Evolutionary conservation across 176 grass and related monocot genomes (phyloP), one percentile per base, ranked within the genome.

Genomic region (Raddia distichophylla): DNA sequence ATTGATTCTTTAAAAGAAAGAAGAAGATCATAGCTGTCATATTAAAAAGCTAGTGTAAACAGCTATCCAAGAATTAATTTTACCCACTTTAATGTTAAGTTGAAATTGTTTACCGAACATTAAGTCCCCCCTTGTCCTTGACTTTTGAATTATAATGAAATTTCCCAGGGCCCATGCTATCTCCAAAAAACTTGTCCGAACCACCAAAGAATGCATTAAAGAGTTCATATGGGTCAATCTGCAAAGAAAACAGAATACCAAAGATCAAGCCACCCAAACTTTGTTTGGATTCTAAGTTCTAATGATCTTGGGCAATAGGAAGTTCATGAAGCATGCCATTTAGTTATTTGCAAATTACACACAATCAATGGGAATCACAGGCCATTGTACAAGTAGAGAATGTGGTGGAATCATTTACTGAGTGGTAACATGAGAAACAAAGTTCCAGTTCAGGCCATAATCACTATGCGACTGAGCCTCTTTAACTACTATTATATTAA

Each of bases 1-100:
- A 98, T 85, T 67, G 95, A 89, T 94, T 94, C 95, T 91, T 98
- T 90, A 91, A 98, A 98, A 82, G 90, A 90, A 83, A 98, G 77
- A 81, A 73, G 63, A 46, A 98, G 90, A 81, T 93, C 92, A 82
- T 81, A 81, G 20, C 95, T 98, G 86, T 52, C 77, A 86, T 71
- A 58, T 8, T 69, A 52, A 77, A 84, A 76, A 71, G 3, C 55
- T 35, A 65, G 16, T 19, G 77, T 83, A 82, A 87, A 71, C 37
- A 80, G 16, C 10, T 20, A 68, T 49, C 18, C n/a, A 67, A 56
- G 22, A 62, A 56, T 18, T 37, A 69, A 27, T 33, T 65, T 71
- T 89, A 2, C 58, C 49, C 0, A 0, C 13, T 76, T 27, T 58
- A 22, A 44, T 78, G 48, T 4, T 33, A 76, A 67, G 12, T 62